phyloP scores from a whole-genome alignment of 257 asterid genomes.

The Euphrasia confusa region DNA sequence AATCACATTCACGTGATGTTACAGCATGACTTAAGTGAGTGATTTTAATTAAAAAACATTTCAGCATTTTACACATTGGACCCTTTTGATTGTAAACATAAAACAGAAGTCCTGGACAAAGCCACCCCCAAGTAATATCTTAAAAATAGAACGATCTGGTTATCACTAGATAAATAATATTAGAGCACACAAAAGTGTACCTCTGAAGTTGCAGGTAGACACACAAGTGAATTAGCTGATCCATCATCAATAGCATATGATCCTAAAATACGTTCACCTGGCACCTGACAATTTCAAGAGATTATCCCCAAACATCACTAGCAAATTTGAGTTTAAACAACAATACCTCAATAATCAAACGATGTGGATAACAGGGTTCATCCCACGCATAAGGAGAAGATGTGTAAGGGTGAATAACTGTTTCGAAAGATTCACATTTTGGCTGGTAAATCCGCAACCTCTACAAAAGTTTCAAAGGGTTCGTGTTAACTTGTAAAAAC shows the following conservation, averaged over 20 bases:
- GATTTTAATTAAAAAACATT: too few relatives aligned
- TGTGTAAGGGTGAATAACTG: slow-evolving; percentile 77
- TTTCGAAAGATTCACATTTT: slow-evolving; percentile 90
- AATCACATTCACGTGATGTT: background rate
- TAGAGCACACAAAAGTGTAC: slow-evolving; percentile 35
- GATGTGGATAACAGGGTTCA: slow-evolving; percentile 92
- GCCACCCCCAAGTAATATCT: background rate
- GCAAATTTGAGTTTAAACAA: slow-evolving; percentile 20
- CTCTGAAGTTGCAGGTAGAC: slow-evolving; percentile 81
- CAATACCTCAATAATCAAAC: slow-evolving; percentile 81
- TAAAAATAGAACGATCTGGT: slow-evolving; percentile 10
- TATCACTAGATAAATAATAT: background rate
- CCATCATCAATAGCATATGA: slow-evolving; percentile 74
- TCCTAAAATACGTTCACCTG: slow-evolving; percentile 88
- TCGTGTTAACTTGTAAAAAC: slow-evolving; percentile 13
- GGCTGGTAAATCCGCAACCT: slow-evolving; percentile 90
- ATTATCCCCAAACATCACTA: slow-evolving; percentile 21
- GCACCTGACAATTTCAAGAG: slow-evolving; percentile 50
- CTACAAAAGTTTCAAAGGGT: slow-evolving; percentile 40
- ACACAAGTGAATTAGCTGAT: slow-evolving; percentile 52
- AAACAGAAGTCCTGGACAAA: background rate
- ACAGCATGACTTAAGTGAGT: background rate
- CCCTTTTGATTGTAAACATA: slow-evolving; percentile 9
- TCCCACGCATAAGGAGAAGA: slow-evolving; percentile 93
- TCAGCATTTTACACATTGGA: slow-evolving; percentile 5